A percentile compares a stretch with the other conserved stretches of the same genome.
Evolutionary conservation across 306 rosid genomes (phyloP).

Genomic region (Castanopsis chinensis): DNA sequence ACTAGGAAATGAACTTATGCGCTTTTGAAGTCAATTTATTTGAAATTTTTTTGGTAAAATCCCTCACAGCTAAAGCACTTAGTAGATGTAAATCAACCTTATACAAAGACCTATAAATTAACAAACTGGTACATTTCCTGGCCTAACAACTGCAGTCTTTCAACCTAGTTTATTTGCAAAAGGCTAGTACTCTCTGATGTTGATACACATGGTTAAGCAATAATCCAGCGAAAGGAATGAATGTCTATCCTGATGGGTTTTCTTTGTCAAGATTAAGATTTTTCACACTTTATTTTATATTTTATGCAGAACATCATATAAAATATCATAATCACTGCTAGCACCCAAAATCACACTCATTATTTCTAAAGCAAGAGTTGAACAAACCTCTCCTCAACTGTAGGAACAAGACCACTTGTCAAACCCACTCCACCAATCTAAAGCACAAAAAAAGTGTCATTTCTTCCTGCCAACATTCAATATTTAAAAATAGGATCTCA

Average conservation of each 20-base stretch:
- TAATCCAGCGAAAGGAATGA: background rate
- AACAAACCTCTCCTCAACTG: conserved; percentile 91
- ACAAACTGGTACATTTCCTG: too few relatives aligned
- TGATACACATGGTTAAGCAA: too few relatives aligned
- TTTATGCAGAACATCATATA: background rate
- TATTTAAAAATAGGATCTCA: conserved; percentile 17
- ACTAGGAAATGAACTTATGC: background rate
- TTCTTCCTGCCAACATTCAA: conserved; percentile 26
- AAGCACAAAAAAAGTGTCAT: conserved; percentile 35
- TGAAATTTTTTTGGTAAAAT: too few relatives aligned
- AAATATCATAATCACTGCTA: background rate
- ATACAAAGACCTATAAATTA: background rate
- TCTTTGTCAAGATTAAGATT: background rate
- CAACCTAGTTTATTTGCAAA: background rate
- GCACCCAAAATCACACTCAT: background rate
- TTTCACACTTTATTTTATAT: too few relatives aligned
- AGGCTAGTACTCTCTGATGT: too few relatives aligned
- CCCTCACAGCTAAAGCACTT: background rate
- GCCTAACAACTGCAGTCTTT: too few relatives aligned
- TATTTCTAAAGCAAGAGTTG: conserved; percentile 12
- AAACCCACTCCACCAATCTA: conserved; percentile 90
- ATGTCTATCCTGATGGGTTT: background rate
- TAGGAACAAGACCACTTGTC: conserved; percentile 81
- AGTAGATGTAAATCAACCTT: background rate
- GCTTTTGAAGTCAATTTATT: background rate